Percentiles rank a stretch among this genome's conserved stretches.
phyloP scores from a whole-genome alignment of 345 rosid genomes.

The Brassica carinata region DNA sequence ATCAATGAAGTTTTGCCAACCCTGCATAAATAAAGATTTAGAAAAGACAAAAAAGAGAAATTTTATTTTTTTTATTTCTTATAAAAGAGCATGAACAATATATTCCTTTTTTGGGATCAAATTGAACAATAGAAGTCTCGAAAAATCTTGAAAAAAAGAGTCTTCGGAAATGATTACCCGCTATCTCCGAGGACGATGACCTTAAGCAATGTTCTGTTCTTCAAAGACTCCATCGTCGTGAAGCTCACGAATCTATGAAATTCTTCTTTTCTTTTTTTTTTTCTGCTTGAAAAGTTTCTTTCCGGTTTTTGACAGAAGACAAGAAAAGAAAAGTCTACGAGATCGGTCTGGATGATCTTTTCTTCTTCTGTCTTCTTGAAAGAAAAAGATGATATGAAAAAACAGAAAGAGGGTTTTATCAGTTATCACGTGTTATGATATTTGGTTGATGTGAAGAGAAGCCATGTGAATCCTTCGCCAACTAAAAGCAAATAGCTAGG shows the following conservation, averaged over 20 bases:
- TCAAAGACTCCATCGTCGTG: conserved; percentile 41
- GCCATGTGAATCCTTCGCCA: conserved; percentile 43
- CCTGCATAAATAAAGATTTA: conserved; percentile 47
- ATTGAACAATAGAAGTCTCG: not conserved
- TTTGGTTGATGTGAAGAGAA: conserved; percentile 34
- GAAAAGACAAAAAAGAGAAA: not conserved
- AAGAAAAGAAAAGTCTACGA: conserved; percentile 21
- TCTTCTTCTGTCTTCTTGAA: conserved; percentile 22
- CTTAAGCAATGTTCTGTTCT: conserved; percentile 74
- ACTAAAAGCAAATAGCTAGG: conserved; percentile 38
- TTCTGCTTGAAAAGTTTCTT: conserved; percentile 20
- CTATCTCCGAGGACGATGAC: conserved; percentile 88
- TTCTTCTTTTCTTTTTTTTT: conserved; percentile 3
- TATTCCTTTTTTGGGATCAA: not conserved
- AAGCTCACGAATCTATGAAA: conserved; percentile 20
- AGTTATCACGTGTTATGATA: conserved; percentile 33
- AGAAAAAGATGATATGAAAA: not conserved
- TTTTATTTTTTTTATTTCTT: not conserved
- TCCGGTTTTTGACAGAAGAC: conserved; percentile 27
- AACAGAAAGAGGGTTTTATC: not conserved
- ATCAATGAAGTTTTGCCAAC: conserved; percentile 92
- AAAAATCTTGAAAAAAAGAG: not conserved
- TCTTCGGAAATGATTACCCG: conserved; percentile 52
- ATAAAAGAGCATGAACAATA: not conserved
- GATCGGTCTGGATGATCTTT: conserved; percentile 32